Conservation (phyloP, 169 alveolate species). For the Amoebophrya sp. region DNA sequence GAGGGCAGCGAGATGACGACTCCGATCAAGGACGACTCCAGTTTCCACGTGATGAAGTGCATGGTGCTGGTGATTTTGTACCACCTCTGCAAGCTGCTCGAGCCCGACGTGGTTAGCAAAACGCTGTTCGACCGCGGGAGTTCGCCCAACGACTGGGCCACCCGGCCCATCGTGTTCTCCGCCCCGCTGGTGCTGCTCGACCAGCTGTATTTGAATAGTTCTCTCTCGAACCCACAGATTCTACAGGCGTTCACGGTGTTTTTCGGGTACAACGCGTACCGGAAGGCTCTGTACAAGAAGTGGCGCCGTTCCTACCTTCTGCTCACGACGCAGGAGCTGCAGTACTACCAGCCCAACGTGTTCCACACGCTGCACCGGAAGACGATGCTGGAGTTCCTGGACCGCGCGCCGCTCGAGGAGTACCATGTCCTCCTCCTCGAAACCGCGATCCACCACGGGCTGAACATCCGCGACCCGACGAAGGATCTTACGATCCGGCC, state of each 20-base stretch:
- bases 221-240: not conserved
- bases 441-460: not conserved
- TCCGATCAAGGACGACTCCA: not conserved
- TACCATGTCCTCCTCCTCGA: not conserved
- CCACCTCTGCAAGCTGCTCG: not conserved
- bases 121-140: not conserved
- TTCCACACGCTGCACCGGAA: not conserved
- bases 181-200: not conserved
- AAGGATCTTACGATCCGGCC: not conserved
- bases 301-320: not conserved
- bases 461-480: not conserved
- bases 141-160: not conserved
- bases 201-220: not conserved
- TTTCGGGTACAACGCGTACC: not conserved
- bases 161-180: not conserved
- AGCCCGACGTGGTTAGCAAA: not conserved
- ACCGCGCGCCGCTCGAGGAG: not conserved
- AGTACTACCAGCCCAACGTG: not conserved
- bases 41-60: not conserved
- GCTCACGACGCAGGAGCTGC: not conserved
- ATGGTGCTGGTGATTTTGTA: not conserved
- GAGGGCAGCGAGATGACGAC: not conserved
- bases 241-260: not conserved
- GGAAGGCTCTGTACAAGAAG: not conserved
- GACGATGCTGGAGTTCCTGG: not conserved